Conservation (phyloP, 306 rosid species). For the Prunus campanulata region DNA sequence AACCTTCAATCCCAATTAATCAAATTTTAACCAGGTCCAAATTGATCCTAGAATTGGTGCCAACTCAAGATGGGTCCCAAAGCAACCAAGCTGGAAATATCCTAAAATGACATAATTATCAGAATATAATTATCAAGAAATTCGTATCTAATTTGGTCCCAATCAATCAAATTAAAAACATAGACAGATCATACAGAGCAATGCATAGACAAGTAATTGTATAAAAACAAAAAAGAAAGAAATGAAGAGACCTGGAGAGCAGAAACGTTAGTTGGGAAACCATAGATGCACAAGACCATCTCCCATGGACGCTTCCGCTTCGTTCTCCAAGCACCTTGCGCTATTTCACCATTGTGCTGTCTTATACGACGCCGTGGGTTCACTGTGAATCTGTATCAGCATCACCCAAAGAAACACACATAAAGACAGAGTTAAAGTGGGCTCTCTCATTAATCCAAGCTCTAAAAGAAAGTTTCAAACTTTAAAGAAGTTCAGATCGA, state of each 20-base stretch:
- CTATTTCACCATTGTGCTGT: conserved; percentile 95
- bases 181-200: no score
- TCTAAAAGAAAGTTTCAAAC: background rate
- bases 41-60: background rate
- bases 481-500: background rate
- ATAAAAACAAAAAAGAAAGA: background rate
- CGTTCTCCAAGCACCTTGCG: conserved; percentile 82
- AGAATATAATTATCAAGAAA: background rate
- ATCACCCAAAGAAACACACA: background rate
- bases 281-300: conserved; percentile 89
- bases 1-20: background rate
- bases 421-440: background rate
- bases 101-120: background rate
- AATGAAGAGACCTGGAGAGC: conserved; percentile 77
- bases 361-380: conserved; percentile 86
- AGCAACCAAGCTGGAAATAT: background rate
- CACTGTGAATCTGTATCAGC: conserved; percentile 71
- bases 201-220: background rate
- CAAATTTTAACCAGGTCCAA: background rate
- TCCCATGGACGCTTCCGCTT: conserved; percentile 92
- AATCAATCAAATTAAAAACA: background rate
- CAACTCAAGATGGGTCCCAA: background rate
- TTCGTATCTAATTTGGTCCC: background rate
- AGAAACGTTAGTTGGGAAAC: conserved; percentile 83
- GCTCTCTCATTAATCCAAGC: background rate